These are phyloP conservation scores for Cercospora zeina DNA, from an alignment of 2,329 filamentous ascomycete species.

Conservation along the genomic window DNA sequence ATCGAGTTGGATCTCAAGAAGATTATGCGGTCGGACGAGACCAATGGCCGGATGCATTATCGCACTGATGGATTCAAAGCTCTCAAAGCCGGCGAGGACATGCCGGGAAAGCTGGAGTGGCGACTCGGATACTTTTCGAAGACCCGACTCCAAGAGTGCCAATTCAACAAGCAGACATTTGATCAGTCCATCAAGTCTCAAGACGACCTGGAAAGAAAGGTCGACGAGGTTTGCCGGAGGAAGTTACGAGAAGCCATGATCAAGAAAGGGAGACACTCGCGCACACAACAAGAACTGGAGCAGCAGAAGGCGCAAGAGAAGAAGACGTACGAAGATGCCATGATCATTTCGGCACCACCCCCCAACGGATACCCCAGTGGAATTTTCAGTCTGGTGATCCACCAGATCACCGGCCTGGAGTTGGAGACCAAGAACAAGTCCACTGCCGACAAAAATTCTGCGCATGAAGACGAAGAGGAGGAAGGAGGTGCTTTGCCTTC, in stretches of 20 bases:
- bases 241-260: conserved; percentile 67
- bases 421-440: conserved; percentile 60
- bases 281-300: conserved; percentile 56
- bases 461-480: conserved; percentile 58
- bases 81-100: conserved; percentile 63
- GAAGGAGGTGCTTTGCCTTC: conserved; percentile 65
- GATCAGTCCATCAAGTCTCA: conserved; percentile 59
- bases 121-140: conserved; percentile 72
- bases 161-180: conserved; percentile 62
- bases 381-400: conserved; percentile 68
- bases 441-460: conserved; percentile 50
- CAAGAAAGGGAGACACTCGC: conserved; percentile 50
- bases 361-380: conserved; percentile 63
- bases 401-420: conserved; percentile 70
- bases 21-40: conserved; percentile 61
- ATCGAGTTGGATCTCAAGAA: conserved; percentile 68
- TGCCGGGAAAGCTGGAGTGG: conserved; percentile 70
- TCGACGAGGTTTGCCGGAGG: conserved; percentile 55
- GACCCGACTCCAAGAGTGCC: conserved; percentile 61
- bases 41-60: conserved; percentile 62
- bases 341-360: conserved; percentile 69
- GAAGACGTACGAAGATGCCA: conserved; percentile 57
- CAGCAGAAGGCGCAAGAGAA: conserved; percentile 69
- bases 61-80: conserved; percentile 66
- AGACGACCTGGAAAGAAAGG: conserved; percentile 60